Conservation (phyloP, 2,329 filamentous ascomycete genomes). For the Anisogramma anomala region DNA sequence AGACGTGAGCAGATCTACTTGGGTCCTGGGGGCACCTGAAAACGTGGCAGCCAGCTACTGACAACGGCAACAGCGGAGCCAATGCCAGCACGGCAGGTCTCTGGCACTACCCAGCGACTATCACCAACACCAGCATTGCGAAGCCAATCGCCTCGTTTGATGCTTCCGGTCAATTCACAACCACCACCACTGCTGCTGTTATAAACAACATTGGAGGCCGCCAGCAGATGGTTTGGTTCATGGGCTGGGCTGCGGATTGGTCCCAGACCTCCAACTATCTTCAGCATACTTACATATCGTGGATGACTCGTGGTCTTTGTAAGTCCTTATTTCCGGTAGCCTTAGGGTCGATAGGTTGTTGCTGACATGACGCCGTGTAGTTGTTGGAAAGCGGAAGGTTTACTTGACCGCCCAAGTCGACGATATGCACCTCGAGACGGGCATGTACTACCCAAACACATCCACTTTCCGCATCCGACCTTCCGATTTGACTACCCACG, state of each 20-base stretch:
- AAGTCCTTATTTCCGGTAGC: constrained; percentile 16
- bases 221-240: constrained; percentile 53
- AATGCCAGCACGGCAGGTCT: constrained; percentile 39
- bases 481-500: constrained; percentile 35
- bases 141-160: constrained; percentile 42
- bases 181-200: constrained; percentile 39
- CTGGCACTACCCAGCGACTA: constrained; percentile 46
- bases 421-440: constrained; percentile 46
- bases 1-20: constrained; percentile 21
- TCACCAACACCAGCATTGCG: constrained; percentile 41
- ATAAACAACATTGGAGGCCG: constrained; percentile 46
- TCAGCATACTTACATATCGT: constrained; percentile 52
- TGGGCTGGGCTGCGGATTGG: constrained; percentile 34
- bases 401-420: constrained; percentile 48
- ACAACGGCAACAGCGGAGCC: constrained; percentile 22
- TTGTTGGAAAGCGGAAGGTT: constrained; percentile 43
- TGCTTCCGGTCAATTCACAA: constrained; percentile 28
- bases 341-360: constrained; percentile 15
- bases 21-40: constrained; percentile 2
- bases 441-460: constrained; percentile 36
- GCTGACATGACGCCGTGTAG: not conserved
- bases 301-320: constrained; percentile 46
- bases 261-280: constrained; percentile 41
- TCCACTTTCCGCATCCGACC: constrained; percentile 37
- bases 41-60: not conserved